A percentile compares a stretch with the other conserved stretches of the same genome.
Conservation (phyloP, 1,284 basidiomycete species). For the Ganoderma leucocontextum region DNA sequence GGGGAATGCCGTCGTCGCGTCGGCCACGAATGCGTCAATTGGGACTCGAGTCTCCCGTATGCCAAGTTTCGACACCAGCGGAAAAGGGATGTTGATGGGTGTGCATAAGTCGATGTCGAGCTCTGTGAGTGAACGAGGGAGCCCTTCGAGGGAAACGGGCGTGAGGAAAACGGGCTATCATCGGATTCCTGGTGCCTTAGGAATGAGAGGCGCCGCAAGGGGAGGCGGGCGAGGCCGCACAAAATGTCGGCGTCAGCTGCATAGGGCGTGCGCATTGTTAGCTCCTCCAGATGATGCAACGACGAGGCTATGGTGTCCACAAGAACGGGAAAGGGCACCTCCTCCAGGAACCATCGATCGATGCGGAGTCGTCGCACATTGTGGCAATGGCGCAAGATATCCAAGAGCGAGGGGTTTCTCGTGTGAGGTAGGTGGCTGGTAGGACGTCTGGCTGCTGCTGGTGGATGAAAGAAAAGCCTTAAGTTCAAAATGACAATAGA, state of each 20-base stretch:
- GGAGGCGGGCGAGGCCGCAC: background rate
- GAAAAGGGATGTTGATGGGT: background rate
- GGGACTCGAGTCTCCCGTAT: background rate
- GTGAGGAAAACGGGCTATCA: background rate
- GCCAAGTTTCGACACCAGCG: background rate
- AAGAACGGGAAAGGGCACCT: background rate
- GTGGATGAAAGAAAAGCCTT: too few species aligned
- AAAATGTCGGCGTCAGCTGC: background rate
- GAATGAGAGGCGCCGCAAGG: background rate
- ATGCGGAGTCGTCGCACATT: background rate
- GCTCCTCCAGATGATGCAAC: background rate
- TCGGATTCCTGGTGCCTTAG: background rate
- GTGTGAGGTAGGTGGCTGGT: too few species aligned
- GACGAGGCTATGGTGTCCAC: background rate
- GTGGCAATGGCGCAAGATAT: background rate
- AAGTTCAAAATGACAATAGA: too few species aligned
- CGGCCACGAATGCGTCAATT: background rate
- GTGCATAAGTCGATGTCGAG: background rate
- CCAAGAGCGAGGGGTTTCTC: background rate
- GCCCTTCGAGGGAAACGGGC: background rate
- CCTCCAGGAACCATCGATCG: conserved; percentile 6
- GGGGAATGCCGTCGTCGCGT: background rate
- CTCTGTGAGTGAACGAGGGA: background rate
- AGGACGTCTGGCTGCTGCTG: too few species aligned
- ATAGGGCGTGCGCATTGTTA: background rate